A percentile compares a stretch with the other conserved stretches of the same genome.
Evolutionary conservation across 345 rosid species (phyloP).

Genomic region (Sonneratia caseolaris): DNA sequence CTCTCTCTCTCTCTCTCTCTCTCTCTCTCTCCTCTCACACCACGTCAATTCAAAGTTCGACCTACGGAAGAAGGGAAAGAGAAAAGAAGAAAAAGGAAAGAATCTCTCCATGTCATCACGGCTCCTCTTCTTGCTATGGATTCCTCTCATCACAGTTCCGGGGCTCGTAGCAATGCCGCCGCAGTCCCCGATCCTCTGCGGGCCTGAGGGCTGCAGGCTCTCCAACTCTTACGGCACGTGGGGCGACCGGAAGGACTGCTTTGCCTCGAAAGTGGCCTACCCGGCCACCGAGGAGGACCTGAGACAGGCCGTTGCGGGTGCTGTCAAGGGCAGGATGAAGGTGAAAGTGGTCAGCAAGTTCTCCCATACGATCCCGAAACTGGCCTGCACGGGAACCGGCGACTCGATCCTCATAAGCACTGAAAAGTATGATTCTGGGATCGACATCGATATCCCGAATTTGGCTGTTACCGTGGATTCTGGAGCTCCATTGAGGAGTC

Average conservation of each 20-base stretch:
- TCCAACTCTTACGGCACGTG: conserved; percentile 64
- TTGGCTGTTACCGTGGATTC: conserved; percentile 59
- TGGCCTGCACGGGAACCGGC: conserved; percentile 51
- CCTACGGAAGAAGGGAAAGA: too few relatives aligned
- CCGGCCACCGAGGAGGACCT: conserved; percentile 71
- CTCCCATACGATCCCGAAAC: conserved; percentile 75
- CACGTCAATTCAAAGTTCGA: background rate
- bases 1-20: background rate
- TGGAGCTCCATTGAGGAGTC: conserved; percentile 49
- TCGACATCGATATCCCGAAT: conserved; percentile 37
- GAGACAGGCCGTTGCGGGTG: conserved; percentile 45
- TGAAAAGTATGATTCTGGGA: conserved; percentile 27
- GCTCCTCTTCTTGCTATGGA: background rate
- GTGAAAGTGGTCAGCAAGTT: conserved; percentile 61
- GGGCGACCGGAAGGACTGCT: conserved; percentile 62
- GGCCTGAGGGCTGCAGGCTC: conserved; percentile 42
- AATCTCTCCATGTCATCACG: background rate
- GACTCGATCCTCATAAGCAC: conserved; percentile 62
- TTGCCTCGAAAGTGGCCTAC: conserved; percentile 33
- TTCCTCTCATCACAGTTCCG: background rate
- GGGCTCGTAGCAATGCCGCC: conserved; percentile 40
- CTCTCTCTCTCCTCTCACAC: background rate
- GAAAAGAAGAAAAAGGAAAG: background rate
- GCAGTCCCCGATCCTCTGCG: conserved; percentile 44
- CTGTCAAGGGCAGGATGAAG: conserved; percentile 39